phyloP scores from a whole-genome alignment of 768 basidiomycete species.

The Clathrus columnatus region DNA sequence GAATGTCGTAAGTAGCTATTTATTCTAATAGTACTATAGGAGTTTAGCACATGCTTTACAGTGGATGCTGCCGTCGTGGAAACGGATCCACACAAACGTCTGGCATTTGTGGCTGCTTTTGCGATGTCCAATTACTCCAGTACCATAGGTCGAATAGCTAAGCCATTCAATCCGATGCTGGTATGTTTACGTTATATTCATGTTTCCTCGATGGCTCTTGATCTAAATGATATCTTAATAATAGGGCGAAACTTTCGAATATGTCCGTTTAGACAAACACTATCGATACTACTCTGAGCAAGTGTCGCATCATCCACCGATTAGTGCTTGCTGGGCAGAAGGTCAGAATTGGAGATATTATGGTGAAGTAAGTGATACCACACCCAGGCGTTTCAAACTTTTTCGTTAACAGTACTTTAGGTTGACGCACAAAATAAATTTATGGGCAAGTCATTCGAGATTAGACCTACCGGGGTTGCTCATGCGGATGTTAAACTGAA shows the following conservation, averaged over 20 bases:
- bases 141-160: conserved; percentile 92
- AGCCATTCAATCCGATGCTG: conserved; percentile 95
- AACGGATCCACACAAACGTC: conserved; percentile 65
- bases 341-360: conserved; percentile 85
- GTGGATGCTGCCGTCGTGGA: conserved; percentile 82
- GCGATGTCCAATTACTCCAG: conserved; percentile 98
- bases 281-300: conserved; percentile 95
- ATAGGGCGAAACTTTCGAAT: conserved; percentile 91
- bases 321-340: conserved; percentile 93
- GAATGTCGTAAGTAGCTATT: conserved; percentile 61
- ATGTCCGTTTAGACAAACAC: conserved; percentile 76
- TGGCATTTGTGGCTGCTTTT: conserved; percentile 92
- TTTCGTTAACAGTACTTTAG: conserved; percentile 33
- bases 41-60: conserved; percentile 23
- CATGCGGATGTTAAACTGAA: conserved; percentile 80
- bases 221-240: background rate
- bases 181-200: conserved; percentile 32
- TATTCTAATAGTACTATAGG: conserved; percentile 6
- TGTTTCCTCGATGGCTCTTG: too few species aligned
- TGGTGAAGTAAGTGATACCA: conserved; percentile 63
- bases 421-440: conserved; percentile 97
- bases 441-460: conserved; percentile 94
- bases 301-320: conserved; percentile 95
- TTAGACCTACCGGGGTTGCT: conserved; percentile 89
- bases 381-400: background rate